Percentiles rank a stretch among this genome's conserved stretches.
These are phyloP conservation scores for Coprinopsis cinerea DNA, from an alignment of 768 basidiomycete species.

Conservation along the genomic window DNA sequence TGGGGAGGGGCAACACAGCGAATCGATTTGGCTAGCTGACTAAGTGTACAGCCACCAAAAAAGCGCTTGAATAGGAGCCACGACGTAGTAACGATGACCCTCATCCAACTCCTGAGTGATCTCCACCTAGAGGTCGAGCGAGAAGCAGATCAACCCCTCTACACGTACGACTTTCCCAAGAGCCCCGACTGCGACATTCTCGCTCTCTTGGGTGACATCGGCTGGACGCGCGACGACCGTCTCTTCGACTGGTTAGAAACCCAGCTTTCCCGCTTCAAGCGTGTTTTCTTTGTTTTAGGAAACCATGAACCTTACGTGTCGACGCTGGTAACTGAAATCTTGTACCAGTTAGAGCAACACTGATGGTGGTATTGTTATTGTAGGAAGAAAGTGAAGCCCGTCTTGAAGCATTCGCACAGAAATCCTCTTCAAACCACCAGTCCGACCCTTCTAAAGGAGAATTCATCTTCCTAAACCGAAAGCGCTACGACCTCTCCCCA, in stretches of 20 bases:
- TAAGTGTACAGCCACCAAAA: too few relatives aligned
- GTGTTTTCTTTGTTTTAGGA: slow-evolving; percentile 28
- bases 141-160: background rate
- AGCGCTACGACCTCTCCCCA: too few relatives aligned
- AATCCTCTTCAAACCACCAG: too few relatives aligned
- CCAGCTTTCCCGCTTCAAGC: slow-evolving; percentile 25
- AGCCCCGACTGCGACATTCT: slow-evolving; percentile 20
- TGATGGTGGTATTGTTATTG: too few relatives aligned
- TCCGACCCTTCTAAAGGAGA: background rate
- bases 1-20: too few relatives aligned
- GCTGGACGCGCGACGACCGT: slow-evolving; percentile 22
- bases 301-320: slow-evolving; percentile 24
- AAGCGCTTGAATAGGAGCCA: too few relatives aligned
- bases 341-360: slow-evolving; percentile 4
- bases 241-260: slow-evolving; percentile 27
- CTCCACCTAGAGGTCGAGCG: slow-evolving; percentile 5
- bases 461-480: too few relatives aligned
- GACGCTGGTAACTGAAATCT: background rate
- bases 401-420: too few relatives aligned
- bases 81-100: too few relatives aligned
- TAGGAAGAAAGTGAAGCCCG: too few relatives aligned
- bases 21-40: too few relatives aligned
- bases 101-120: slow-evolving; percentile 1
- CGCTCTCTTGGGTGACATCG: slow-evolving; percentile 33
- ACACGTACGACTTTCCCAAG: slow-evolving; percentile 16